Evolutionary conservation across 768 basidiomycete species (phyloP), one percentile per base, ranked within the genome.

Genomic region (Royoungia palumana): DNA sequence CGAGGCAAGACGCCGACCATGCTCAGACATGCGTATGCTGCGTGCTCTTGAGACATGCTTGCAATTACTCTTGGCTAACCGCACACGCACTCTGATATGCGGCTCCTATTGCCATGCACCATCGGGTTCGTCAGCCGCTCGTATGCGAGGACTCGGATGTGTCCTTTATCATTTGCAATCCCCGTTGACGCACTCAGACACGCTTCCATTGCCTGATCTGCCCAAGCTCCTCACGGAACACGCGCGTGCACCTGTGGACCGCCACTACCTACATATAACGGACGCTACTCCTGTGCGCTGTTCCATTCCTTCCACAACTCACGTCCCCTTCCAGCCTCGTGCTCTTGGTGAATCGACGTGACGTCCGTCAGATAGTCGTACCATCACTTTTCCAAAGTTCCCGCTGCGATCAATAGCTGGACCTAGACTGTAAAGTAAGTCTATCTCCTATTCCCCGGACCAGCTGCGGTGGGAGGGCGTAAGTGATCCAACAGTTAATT

Each of bases 261-360:
- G 30, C 38, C 41, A 35, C 37, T 64, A 47, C 47, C 19, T 44
- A 41, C 61, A 62, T 62, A 65, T 63, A 63, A 55, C 46, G 36
- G 51, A 53, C 35, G 37, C 35, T 44, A 19, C 44, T 41, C 36
- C 44, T 25, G 47, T 47, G n/a, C 20, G 52, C 38, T 16, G 34
- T 51, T 57, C 44, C 42, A 39, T 52, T 50, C 45, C 39, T 41
- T 43, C 45, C 50, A 44, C 56, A 36, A 32, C 53, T 25, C 54
- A 39, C 38, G 45, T 40, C 35, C 41, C 9, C 43, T 35, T 25
- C 19, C 32, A 36, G 2, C 28, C 34, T 27, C 28, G 10, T 32
- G 37, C 38, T 53, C 46, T 49, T 11, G 27, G 43, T 16, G 49
- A 49, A 46, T 20, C 20, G 27, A 19, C 42, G 27, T 37, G 41